These are phyloP conservation scores for Rosa lucieae DNA, from an alignment of 306 rosid species.

Conservation along the genomic window DNA sequence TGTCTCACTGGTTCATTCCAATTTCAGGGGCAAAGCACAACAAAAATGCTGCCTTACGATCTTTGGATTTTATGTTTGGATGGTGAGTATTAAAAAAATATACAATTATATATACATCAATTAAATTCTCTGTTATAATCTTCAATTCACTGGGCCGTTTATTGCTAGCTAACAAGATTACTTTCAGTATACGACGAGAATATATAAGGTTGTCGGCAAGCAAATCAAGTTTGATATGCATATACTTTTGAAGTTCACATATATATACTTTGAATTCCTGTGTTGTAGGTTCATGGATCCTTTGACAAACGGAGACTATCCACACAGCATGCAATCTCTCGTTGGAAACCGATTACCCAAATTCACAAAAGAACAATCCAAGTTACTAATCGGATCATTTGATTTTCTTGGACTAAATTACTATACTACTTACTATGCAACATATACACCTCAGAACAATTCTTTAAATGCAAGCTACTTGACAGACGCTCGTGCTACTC, in stretches of 20 bases:
- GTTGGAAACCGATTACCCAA: slow-evolving; percentile 48
- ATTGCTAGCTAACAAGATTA: neutral
- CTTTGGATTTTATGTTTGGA: slow-evolving; percentile 31
- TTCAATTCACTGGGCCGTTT: neutral
- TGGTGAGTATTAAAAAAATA: slow-evolving; percentile 16
- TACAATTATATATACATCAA: neutral
- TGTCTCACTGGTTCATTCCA: slow-evolving; percentile 18
- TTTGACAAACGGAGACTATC: slow-evolving; percentile 50
- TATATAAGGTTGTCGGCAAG: too few relatives aligned
- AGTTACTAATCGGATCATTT: slow-evolving; percentile 48
- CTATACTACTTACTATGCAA: slow-evolving; percentile 46
- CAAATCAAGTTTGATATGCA: too few relatives aligned
- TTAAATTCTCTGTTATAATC: too few relatives aligned
- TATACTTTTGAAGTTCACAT: too few relatives aligned
- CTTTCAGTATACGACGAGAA: too few relatives aligned
- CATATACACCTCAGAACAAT: slow-evolving; percentile 22
- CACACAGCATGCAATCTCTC: slow-evolving; percentile 39
- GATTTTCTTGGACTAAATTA: slow-evolving; percentile 66
- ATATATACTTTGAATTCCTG: neutral
- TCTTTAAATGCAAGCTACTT: slow-evolving; percentile 15
- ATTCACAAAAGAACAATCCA: slow-evolving; percentile 41
- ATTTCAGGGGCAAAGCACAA: neutral
- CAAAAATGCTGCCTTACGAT: slow-evolving; percentile 13
- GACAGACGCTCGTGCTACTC: slow-evolving; percentile 35
- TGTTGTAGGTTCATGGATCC: slow-evolving; percentile 59